These are phyloP conservation scores for Arabis alpina DNA, from an alignment of 345 rosid species.

Conservation along the genomic window DNA sequence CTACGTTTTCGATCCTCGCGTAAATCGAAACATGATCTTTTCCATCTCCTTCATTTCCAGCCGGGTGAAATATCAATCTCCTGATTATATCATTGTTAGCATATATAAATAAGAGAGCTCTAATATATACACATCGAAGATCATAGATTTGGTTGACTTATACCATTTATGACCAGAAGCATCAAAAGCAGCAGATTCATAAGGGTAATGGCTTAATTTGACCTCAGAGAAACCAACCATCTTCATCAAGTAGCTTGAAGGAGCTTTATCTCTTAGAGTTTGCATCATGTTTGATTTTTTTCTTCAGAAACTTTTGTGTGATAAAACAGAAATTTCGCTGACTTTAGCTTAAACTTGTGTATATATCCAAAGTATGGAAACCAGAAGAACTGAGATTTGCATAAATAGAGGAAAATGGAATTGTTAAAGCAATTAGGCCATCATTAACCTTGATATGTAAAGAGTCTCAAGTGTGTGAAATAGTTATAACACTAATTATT, in stretches of 20 bases:
- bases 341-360: too few relatives aligned
- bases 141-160: neutral
- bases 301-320: too few relatives aligned
- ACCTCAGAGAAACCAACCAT: constrained; percentile 24
- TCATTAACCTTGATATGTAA: too few relatives aligned
- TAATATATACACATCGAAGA: neutral
- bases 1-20: neutral
- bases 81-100: neutral
- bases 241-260: constrained; percentile 26
- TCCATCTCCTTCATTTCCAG: constrained; percentile 18
- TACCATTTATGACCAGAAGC: constrained; percentile 21
- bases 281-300: constrained; percentile 1
- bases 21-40: constrained; percentile 15
- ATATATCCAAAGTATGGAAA: too few relatives aligned
- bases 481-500: too few relatives aligned
- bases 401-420: too few relatives aligned
- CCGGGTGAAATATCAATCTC: constrained; percentile 20
- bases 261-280: constrained; percentile 18
- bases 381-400: too few relatives aligned
- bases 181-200: constrained; percentile 14
- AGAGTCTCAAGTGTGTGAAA: too few relatives aligned
- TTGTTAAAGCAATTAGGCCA: too few relatives aligned
- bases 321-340: too few relatives aligned
- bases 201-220: neutral
- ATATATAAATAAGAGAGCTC: neutral